Evolutionary conservation across 257 asterid genomes (phyloP).

Genomic region (Salvia miltiorrhiza): DNA sequence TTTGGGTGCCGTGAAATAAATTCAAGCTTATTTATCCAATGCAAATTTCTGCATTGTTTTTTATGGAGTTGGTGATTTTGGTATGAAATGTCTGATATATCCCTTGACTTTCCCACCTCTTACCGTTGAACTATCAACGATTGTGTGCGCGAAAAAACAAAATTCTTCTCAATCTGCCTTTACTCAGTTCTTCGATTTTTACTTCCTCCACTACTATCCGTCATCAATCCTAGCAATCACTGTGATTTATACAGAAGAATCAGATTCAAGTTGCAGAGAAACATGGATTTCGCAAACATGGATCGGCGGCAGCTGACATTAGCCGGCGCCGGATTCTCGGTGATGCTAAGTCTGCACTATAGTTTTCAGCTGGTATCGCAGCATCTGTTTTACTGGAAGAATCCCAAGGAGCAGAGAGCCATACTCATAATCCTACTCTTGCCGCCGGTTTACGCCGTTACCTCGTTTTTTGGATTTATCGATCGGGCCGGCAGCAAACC

Average conservation of each 20-base stretch:
- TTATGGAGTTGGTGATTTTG: too few relatives aligned
- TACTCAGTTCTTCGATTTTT: background rate
- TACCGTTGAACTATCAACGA: background rate
- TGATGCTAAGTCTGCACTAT: constrained; percentile 65
- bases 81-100: too few relatives aligned
- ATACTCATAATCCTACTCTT: constrained; percentile 59
- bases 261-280: background rate
- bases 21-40: too few relatives aligned
- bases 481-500: constrained; percentile 58
- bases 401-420: constrained; percentile 79
- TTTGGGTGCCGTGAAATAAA: too few relatives aligned
- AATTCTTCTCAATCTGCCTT: background rate
- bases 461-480: constrained; percentile 67
- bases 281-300: constrained; percentile 63
- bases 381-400: constrained; percentile 86
- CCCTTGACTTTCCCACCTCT: constrained; percentile 2
- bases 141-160: background rate
- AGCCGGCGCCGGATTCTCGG: constrained; percentile 59
- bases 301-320: constrained; percentile 61
- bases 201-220: background rate
- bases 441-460: constrained; percentile 77
- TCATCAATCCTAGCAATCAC: background rate
- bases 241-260: constrained; percentile 19
- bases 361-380: constrained; percentile 73
- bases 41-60: too few relatives aligned